Conservation (phyloP, 2,329 filamentous ascomycete species). For the Cladosporium oxysporum region DNA sequence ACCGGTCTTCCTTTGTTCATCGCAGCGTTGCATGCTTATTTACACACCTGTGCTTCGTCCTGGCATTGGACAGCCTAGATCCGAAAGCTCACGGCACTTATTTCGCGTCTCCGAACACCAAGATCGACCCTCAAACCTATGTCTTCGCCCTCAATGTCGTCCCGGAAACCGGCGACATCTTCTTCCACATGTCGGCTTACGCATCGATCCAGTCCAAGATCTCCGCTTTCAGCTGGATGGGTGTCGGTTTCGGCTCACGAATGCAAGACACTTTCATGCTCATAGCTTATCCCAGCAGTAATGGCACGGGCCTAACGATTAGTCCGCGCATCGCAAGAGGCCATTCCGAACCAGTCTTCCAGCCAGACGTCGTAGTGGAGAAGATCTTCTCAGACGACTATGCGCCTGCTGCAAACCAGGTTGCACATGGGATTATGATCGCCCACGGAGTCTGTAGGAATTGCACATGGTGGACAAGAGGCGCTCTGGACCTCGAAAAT, state of each 20-base stretch:
- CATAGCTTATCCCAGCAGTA: conserved; percentile 43
- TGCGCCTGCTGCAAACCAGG: conserved; percentile 21
- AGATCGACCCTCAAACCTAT: background rate
- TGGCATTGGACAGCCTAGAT: conserved; percentile 1
- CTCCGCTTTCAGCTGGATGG: conserved; percentile 43
- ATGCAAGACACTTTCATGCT: conserved; percentile 49
- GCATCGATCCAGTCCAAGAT: conserved; percentile 27
- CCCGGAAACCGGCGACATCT: conserved; percentile 24
- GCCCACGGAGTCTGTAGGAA: conserved; percentile 40
- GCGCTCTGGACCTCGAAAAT: conserved; percentile 35
- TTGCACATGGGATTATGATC: conserved; percentile 23
- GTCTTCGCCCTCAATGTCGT: conserved; percentile 28
- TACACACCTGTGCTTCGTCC: background rate
- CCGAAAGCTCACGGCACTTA: conserved; percentile 11
- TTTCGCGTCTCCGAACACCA: conserved; percentile 8
- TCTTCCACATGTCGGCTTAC: conserved; percentile 32
- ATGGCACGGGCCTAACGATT: conserved; percentile 39
- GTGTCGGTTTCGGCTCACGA: conserved; percentile 43
- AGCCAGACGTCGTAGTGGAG: conserved; percentile 32
- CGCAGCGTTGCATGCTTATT: background rate
- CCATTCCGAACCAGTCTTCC: conserved; percentile 39
- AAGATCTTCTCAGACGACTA: conserved; percentile 24
- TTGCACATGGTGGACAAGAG: conserved; percentile 30
- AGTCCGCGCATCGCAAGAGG: conserved; percentile 40
- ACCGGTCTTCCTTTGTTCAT: background rate